Percentiles rank a stretch among this genome's conserved stretches.
phyloP scores from a whole-genome alignment of 2,329 filamentous ascomycete species.

The Acarospora socialis region DNA sequence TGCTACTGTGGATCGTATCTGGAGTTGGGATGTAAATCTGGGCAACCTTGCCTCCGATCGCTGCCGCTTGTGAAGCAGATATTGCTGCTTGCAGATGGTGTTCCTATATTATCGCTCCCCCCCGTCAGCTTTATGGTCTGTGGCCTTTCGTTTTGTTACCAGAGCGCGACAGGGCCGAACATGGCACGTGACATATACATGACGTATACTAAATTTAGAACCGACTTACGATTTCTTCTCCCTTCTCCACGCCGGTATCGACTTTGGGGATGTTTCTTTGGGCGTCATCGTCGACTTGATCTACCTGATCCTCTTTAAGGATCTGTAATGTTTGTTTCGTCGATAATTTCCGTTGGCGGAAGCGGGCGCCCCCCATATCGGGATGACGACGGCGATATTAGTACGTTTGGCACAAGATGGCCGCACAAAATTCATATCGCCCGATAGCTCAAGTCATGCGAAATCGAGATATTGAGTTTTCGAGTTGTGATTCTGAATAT shows the following conservation, averaged over 20 bases:
- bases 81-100: conserved; percentile 86
- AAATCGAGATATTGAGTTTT: conserved; percentile 38
- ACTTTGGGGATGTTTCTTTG: conserved; percentile 71
- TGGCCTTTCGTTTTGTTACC: conserved; percentile 1
- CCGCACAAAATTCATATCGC: conserved; percentile 46
- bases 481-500: conserved; percentile 38
- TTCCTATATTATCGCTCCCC: conserved; percentile 47
- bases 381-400: conserved; percentile 10
- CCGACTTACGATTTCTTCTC: conserved; percentile 84
- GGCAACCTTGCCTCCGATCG: conserved; percentile 44
- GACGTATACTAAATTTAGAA: conserved; percentile 14
- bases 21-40: conserved; percentile 55
- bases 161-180: neutral
- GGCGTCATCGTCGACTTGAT: conserved; percentile 71
- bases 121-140: conserved; percentile 14
- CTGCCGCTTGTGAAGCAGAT: conserved; percentile 40
- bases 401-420: neutral
- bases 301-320: conserved; percentile 80
- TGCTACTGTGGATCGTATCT: conserved; percentile 45
- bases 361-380: conserved; percentile 52
- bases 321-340: conserved; percentile 78
- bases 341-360: conserved; percentile 81
- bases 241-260: conserved; percentile 92
- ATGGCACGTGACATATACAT: conserved; percentile 5
- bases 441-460: conserved; percentile 45